Percentiles rank a stretch among this genome's conserved stretches.
These are phyloP conservation scores for Catenaria anguillulae DNA, from an alignment of 371 early-diverging fungal genomes.

Conservation along the genomic window DNA sequence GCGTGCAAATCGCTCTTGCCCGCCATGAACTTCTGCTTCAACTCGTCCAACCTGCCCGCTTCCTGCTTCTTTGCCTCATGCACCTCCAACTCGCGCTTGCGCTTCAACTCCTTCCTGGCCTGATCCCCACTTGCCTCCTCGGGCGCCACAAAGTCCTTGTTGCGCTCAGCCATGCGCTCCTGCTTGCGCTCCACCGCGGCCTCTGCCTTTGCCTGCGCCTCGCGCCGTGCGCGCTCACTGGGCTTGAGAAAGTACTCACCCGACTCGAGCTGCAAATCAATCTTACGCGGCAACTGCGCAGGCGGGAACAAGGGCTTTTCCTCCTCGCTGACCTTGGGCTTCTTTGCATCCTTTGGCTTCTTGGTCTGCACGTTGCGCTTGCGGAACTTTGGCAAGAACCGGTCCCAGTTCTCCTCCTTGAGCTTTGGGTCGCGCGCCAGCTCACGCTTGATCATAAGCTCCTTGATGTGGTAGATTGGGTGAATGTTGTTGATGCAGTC, in stretches of 20 bases:
- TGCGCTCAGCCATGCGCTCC: slow-evolving; percentile 43
- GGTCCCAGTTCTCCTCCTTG: slow-evolving; percentile 93
- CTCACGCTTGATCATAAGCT: slow-evolving; percentile 97
- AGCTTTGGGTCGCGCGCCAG: slow-evolving; percentile 91
- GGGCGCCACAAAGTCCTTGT: slow-evolving; percentile 59
- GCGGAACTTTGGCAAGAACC: slow-evolving; percentile 96
- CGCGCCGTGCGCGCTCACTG: slow-evolving; percentile 36
- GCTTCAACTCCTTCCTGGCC: slow-evolving; percentile 10
- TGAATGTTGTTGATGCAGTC: slow-evolving; percentile 99
- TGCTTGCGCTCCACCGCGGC: slow-evolving; percentile 39
- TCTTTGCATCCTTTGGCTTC: slow-evolving; percentile 38
- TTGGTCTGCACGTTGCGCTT: slow-evolving; percentile 67
- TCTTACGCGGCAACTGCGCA: slow-evolving; percentile 67
- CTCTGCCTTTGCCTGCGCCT: slow-evolving; percentile 48
- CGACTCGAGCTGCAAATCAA: slow-evolving; percentile 82
- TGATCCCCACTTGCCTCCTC: slow-evolving; percentile 33
- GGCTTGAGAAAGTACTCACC: slow-evolving; percentile 91
- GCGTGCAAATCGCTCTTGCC: neutral
- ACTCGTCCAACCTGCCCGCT: neutral
- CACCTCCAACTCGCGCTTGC: slow-evolving; percentile 1
- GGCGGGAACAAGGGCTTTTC: slow-evolving; percentile 85
- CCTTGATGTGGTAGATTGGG: slow-evolving; percentile 99
- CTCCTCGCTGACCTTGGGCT: slow-evolving; percentile 53
- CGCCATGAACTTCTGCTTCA: slow-evolving; percentile 1
- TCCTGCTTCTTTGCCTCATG: slow-evolving; percentile 2